Evolutionary conservation across 768 basidiomycete species (phyloP).

Genomic region (Kwoniella sp.): DNA sequence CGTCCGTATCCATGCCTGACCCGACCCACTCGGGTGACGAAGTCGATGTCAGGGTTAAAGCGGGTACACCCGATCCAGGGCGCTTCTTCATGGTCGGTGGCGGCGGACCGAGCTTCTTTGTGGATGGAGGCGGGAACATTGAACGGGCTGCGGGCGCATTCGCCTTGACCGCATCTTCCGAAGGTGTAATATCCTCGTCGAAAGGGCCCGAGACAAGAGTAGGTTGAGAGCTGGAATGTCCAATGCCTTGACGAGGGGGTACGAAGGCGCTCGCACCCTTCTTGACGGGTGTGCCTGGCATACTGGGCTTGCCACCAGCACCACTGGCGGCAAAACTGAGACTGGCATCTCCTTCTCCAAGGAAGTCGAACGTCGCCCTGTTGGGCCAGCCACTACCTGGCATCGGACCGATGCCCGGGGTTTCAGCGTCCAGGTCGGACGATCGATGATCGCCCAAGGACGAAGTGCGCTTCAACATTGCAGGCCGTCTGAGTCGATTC

Average conservation of each 20-base stretch:
- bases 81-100: slow-evolving; percentile 14
- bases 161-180: slow-evolving; percentile 5
- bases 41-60: slow-evolving; percentile 31
- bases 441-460: slow-evolving; percentile 39
- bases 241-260: slow-evolving; percentile 14
- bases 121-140: slow-evolving; percentile 8
- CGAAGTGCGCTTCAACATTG: slow-evolving; percentile 45
- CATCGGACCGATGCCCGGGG: slow-evolving; percentile 32
- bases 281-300: slow-evolving; percentile 50
- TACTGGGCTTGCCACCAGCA: slow-evolving; percentile 34
- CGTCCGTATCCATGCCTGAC: slow-evolving; percentile 23
- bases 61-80: slow-evolving; percentile 13
- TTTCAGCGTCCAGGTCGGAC: slow-evolving; percentile 20
- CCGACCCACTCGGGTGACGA: slow-evolving; percentile 23
- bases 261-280: slow-evolving; percentile 19
- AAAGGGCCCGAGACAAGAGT: slow-evolving; percentile 10
- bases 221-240: slow-evolving; percentile 42
- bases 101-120: slow-evolving; percentile 10
- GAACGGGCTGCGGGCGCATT: slow-evolving; percentile 5
- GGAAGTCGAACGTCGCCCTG: slow-evolving; percentile 32
- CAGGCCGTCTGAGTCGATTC: slow-evolving; percentile 29
- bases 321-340: slow-evolving; percentile 5
- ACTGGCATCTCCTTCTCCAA: slow-evolving; percentile 27
- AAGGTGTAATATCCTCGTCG: slow-evolving; percentile 5
- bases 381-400: slow-evolving; percentile 38